Conservation (phyloP, 2,329 filamentous ascomycete species). For the Sclerotinia nivalis region DNA sequence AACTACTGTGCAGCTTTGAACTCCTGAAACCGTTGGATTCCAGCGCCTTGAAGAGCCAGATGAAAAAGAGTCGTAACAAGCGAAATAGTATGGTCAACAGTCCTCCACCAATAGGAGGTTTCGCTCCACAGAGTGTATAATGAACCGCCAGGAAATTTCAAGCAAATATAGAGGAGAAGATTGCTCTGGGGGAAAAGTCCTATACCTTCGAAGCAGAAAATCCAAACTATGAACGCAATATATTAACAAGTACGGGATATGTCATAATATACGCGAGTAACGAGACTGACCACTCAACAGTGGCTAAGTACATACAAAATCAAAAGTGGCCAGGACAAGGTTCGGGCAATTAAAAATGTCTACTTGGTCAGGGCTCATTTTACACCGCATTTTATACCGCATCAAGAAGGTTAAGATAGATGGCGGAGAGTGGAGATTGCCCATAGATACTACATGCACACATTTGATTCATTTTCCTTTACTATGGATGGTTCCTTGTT, state of each 20-base stretch:
- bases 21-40: conserved; percentile 95
- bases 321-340: neutral
- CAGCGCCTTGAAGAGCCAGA: conserved; percentile 94
- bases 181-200: neutral
- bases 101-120: conserved; percentile 57
- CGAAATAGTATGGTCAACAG: conserved; percentile 94
- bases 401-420: conserved; percentile 19
- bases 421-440: neutral
- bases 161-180: neutral
- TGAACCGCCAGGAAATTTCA: conserved; percentile 4
- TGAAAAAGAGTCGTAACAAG: conserved; percentile 96
- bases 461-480: conserved; percentile 16
- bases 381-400: neutral
- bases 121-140: conserved; percentile 24
- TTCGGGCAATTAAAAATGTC: neutral
- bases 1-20: conserved; percentile 95
- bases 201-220: conserved; percentile 3
- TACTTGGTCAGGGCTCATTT: neutral
- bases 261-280: conserved; percentile 6
- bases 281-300: neutral
- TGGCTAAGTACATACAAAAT: conserved; percentile 1
- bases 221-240: neutral
- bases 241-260: neutral
- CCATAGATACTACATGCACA: conserved; percentile 9
- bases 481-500: neutral